Percentiles rank a stretch among this genome's conserved stretches.
Conservation (phyloP, 768 basidiomycete genomes). For the Neoboletus subvelutipes region DNA sequence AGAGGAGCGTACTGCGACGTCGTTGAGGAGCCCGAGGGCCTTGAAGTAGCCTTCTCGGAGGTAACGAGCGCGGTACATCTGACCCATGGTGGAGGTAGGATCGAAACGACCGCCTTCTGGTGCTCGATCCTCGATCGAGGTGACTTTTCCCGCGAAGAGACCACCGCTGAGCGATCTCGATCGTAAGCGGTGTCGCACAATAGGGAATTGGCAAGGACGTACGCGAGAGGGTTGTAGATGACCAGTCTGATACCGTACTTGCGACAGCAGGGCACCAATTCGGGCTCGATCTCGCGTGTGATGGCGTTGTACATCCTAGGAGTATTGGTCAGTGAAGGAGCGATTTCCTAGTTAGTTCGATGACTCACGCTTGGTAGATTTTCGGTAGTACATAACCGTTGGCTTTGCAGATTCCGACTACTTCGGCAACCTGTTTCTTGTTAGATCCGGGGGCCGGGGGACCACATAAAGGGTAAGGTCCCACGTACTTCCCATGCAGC, state of each 20-base stretch:
- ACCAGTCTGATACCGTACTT: slow-evolving; percentile 58
- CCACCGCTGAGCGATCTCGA: slow-evolving; percentile 2
- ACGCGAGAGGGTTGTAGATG: slow-evolving; percentile 57
- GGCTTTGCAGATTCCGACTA: slow-evolving; percentile 54
- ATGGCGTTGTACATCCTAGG: slow-evolving; percentile 48
- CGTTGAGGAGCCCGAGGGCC: slow-evolving; percentile 41
- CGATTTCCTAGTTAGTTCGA: neutral
- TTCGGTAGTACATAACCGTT: slow-evolving; percentile 56
- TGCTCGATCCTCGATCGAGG: slow-evolving; percentile 30
- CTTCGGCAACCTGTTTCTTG: slow-evolving; percentile 49
- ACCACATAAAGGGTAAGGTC: neutral
- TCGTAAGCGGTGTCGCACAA: neutral
- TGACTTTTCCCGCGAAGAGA: slow-evolving; percentile 46
- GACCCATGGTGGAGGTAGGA: slow-evolving; percentile 36
- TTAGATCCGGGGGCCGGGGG: neutral
- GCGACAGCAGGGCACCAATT: slow-evolving; percentile 55
- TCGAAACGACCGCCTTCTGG: slow-evolving; percentile 45
- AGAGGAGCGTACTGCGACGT: slow-evolving; percentile 37
- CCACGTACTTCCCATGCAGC: slow-evolving; percentile 49
- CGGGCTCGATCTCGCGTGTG: slow-evolving; percentile 46
- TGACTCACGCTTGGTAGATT: slow-evolving; percentile 52
- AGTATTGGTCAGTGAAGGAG: neutral
- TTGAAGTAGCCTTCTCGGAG: slow-evolving; percentile 43
- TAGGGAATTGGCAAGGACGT: slow-evolving; percentile 5
- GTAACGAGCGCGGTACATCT: slow-evolving; percentile 47